Conservation (phyloP, 495 filamentous ascomycete species). For the Usnea hakonensis region DNA sequence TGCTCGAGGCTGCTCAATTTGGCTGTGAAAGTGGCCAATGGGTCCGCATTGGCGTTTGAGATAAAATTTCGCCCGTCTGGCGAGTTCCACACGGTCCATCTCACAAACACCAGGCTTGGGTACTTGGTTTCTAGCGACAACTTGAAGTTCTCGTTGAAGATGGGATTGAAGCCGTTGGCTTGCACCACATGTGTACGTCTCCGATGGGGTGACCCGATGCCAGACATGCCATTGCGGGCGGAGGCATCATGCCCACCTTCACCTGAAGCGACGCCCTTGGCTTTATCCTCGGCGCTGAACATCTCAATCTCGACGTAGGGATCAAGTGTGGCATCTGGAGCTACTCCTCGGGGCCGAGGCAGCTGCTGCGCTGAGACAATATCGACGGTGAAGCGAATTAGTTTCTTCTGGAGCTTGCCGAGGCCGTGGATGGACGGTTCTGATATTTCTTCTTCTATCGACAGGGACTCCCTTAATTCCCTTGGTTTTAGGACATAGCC, state of each 20-base stretch:
- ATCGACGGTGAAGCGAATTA: constrained; percentile 75
- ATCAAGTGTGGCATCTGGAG: constrained; percentile 66
- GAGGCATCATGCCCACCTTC: constrained; percentile 66
- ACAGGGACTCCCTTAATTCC: constrained; percentile 56
- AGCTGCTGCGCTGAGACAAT: constrained; percentile 92
- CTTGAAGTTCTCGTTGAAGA: constrained; percentile 66
- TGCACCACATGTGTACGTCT: constrained; percentile 67
- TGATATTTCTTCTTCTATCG: constrained; percentile 24
- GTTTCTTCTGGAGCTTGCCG: constrained; percentile 59
- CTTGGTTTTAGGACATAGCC: constrained; percentile 92
- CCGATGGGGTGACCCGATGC: constrained; percentile 67
- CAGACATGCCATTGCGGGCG: constrained; percentile 59
- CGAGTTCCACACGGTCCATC: constrained; percentile 84
- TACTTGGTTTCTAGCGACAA: constrained; percentile 81
- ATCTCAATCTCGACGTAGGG: constrained; percentile 94
- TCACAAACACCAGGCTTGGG: constrained; percentile 86
- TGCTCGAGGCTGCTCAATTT: constrained; percentile 84
- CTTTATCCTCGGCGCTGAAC: constrained; percentile 87
- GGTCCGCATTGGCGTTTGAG: constrained; percentile 49
- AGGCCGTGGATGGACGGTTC: constrained; percentile 27
- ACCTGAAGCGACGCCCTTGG: constrained; percentile 50
- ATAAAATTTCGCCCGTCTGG: constrained; percentile 56
- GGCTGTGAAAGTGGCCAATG: constrained; percentile 80
- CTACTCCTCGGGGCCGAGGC: constrained; percentile 66
- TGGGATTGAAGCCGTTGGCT: constrained; percentile 87